phyloP scores from a whole-genome alignment of 1,284 basidiomycete genomes.

The Ceratobasidium papillatum region DNA sequence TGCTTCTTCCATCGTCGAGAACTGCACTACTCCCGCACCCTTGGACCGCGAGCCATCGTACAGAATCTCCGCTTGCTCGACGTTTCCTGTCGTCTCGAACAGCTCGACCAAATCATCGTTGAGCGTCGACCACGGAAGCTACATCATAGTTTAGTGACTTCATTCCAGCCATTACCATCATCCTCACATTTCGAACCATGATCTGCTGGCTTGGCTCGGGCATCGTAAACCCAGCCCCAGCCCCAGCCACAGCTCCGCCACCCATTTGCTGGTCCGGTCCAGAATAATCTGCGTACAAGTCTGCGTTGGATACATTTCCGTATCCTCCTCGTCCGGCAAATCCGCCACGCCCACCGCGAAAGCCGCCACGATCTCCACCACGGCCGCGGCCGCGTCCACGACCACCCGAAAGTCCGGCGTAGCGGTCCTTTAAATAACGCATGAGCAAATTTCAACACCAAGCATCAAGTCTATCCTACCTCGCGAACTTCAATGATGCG shows the following conservation, averaged over 20 bases:
- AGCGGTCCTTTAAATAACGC: slow-evolving; percentile 73
- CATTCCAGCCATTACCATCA: not conserved
- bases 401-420: slow-evolving; percentile 71
- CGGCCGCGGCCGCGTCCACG: slow-evolving; percentile 54
- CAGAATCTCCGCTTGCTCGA: slow-evolving; percentile 92
- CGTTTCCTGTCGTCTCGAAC: slow-evolving; percentile 96
- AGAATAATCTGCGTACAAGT: slow-evolving; percentile 82
- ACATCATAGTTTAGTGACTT: slow-evolving; percentile 21
- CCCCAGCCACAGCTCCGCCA: slow-evolving; percentile 53
- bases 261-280: slow-evolving; percentile 74
- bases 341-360: slow-evolving; percentile 59
- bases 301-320: slow-evolving; percentile 63
- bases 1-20: slow-evolving; percentile 85
- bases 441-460: slow-evolving; percentile 21
- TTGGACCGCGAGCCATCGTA: slow-evolving; percentile 91
- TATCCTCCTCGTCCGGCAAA: slow-evolving; percentile 49
- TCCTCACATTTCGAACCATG: slow-evolving; percentile 93
- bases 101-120: slow-evolving; percentile 98
- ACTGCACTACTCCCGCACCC: slow-evolving; percentile 95
- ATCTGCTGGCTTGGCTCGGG: slow-evolving; percentile 90
- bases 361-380: slow-evolving; percentile 52
- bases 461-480: slow-evolving; percentile 57
- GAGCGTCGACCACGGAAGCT: slow-evolving; percentile 99
- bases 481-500: slow-evolving; percentile 92
- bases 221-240: slow-evolving; percentile 51